phyloP scores from a whole-genome alignment of 139 green algal genomes.

The Pseudopediastrum boryanum region DNA sequence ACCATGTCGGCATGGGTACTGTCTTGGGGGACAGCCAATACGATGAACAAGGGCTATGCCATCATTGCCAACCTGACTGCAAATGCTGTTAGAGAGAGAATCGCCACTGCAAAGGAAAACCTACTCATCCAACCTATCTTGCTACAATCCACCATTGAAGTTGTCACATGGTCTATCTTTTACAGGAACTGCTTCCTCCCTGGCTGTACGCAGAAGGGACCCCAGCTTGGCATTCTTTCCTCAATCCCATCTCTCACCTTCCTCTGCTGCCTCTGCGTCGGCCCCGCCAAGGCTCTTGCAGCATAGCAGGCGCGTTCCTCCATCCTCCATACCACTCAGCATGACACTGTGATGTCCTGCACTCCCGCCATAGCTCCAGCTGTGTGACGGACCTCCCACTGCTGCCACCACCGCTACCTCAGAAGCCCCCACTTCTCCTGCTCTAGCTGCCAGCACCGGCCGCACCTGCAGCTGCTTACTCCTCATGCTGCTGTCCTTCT shows the following conservation, averaged over 20 bases:
- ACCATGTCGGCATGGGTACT: too few relatives aligned
- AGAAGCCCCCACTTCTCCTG: not conserved
- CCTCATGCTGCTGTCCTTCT: slow-evolving; percentile 47
- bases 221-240: not conserved
- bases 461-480: slow-evolving; percentile 73
- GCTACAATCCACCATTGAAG: too few relatives aligned
- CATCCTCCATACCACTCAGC: slow-evolving; percentile 70
- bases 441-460: slow-evolving; percentile 22
- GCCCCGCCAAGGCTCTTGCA: slow-evolving; percentile 34
- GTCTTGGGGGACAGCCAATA: too few relatives aligned
- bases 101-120: too few relatives aligned
- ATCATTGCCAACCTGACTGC: too few relatives aligned
- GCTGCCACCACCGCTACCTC: not conserved
- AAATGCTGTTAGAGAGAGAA: too few relatives aligned
- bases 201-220: not conserved
- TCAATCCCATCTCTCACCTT: not conserved
- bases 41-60: too few relatives aligned
- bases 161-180: too few relatives aligned
- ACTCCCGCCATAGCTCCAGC: slow-evolving; percentile 60
- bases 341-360: slow-evolving; percentile 44
- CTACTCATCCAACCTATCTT: too few relatives aligned
- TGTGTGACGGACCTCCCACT: slow-evolving; percentile 39
- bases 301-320: slow-evolving; percentile 61
- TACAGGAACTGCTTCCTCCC: not conserved
- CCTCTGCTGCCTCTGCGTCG: not conserved